A percentile compares a stretch with the other conserved stretches of the same genome.
Conservation (phyloP, 1,284 basidiomycete genomes). For the Ganoderma lucidum region DNA sequence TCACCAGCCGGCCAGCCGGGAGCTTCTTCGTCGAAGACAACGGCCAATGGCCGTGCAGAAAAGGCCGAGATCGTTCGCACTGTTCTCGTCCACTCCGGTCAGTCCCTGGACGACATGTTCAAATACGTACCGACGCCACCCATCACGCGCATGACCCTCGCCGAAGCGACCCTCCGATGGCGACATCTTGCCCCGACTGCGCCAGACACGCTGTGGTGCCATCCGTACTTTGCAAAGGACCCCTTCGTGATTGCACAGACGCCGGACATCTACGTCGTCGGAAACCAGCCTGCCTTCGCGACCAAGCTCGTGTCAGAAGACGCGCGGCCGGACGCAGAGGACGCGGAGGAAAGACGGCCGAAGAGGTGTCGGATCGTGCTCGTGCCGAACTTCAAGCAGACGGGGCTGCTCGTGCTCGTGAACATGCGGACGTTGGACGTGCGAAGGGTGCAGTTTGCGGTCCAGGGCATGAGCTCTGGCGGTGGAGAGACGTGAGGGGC, state of each 20-base stretch:
- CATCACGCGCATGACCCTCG: conserved; percentile 75
- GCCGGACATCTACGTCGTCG: conserved; percentile 93
- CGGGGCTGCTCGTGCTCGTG: conserved; percentile 69
- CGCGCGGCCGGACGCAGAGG: conserved; percentile 34
- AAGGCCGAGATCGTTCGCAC: conserved; percentile 50
- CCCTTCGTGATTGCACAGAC: conserved; percentile 89
- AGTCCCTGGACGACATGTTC: conserved; percentile 94
- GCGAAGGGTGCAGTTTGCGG: conserved; percentile 46
- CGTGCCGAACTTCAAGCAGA: conserved; percentile 82
- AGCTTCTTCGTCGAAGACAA: conserved; percentile 30
- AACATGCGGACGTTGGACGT: conserved; percentile 64
- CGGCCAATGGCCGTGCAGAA: conserved; percentile 25
- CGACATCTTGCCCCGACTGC: conserved; percentile 97
- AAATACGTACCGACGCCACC: conserved; percentile 85
- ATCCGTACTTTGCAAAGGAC: conserved; percentile 89
- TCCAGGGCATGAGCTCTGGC: conserved; percentile 40
- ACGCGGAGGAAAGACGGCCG: conserved; percentile 35
- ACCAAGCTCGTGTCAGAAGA: conserved; percentile 71
- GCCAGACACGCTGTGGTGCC: conserved; percentile 98
- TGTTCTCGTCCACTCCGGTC: conserved; percentile 87
- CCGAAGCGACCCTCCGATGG: conserved; percentile 88
- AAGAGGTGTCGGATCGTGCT: conserved; percentile 80
- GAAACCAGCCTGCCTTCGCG: conserved; percentile 87
- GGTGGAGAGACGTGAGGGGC: conserved; percentile 26
- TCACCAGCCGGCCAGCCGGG: conserved; percentile 34